A percentile compares a stretch with the other conserved stretches of the same genome.
phyloP scores from a whole-genome alignment of 2,329 filamentous ascomycete genomes.

The Pseudogymnoascus sp. region DNA sequence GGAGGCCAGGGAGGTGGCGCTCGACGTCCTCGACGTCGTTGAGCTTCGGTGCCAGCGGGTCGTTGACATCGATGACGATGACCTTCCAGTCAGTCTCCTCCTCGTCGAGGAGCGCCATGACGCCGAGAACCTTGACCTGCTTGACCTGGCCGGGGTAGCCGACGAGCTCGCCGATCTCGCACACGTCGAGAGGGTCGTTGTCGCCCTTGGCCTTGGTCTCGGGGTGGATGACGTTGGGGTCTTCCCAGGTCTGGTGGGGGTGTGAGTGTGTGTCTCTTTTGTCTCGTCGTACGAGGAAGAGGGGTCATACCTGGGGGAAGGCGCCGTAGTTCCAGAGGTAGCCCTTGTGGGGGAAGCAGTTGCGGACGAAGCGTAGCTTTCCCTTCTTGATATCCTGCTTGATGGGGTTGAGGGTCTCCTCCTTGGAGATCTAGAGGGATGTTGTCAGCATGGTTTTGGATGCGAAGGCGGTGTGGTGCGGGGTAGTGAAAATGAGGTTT shows the following conservation, averaged over 20 bases:
- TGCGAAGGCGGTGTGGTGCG: background rate
- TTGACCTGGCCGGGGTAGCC: slow-evolving; percentile 94
- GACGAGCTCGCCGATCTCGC: slow-evolving; percentile 98
- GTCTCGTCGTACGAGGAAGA: background rate
- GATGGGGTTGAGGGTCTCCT: slow-evolving; percentile 95
- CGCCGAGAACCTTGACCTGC: slow-evolving; percentile 99
- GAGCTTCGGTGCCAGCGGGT: slow-evolving; percentile 90
- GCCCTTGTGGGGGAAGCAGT: slow-evolving; percentile 99
- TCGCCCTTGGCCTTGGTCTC: slow-evolving; percentile 99
- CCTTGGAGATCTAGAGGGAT: slow-evolving; percentile 78
- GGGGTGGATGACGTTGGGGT: slow-evolving; percentile 89
- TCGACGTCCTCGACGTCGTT: slow-evolving; percentile 99
- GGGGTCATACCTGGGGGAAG: slow-evolving; percentile 75
- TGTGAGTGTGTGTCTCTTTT: slow-evolving; percentile 2
- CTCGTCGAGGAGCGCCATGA: slow-evolving; percentile 98
- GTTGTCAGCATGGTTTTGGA: slow-evolving; percentile 8
- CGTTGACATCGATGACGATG: slow-evolving; percentile 98
- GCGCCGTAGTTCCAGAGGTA: slow-evolving; percentile 99
- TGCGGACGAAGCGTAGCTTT: slow-evolving; percentile 97
- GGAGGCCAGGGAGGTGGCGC: slow-evolving; percentile 90
- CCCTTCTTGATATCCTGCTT: slow-evolving; percentile 99
- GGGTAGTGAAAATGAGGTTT: background rate
- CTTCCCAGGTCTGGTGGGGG: slow-evolving; percentile 79
- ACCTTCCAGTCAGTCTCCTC: slow-evolving; percentile 99
- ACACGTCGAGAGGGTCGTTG: slow-evolving; percentile 98